Evolutionary conservation across 164 flowering plant genomes (phyloP).

Genomic region (Cinnamomum micranthum): DNA sequence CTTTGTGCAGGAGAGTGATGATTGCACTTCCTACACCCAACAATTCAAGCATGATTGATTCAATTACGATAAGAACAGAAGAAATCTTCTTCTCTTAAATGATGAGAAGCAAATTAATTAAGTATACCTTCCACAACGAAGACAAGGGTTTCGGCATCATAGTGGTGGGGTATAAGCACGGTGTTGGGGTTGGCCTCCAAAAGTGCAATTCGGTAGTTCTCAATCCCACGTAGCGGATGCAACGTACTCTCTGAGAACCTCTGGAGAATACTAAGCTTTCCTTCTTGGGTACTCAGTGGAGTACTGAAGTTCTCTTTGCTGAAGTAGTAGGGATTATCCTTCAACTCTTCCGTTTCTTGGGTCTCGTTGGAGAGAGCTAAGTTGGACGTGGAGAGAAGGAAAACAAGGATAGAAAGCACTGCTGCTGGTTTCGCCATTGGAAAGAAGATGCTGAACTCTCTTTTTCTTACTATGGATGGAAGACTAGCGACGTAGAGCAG

Average conservation of each 20-base stretch:
- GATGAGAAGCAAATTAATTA: too few species aligned
- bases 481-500: too few species aligned
- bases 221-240: slow-evolving; percentile 4
- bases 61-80: not conserved
- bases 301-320: not conserved
- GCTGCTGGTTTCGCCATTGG: not conserved
- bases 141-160: slow-evolving; percentile 10
- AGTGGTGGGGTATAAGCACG: slow-evolving; percentile 9
- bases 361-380: not conserved
- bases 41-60: not conserved
- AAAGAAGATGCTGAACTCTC: not conserved
- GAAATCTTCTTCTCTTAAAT: too few species aligned
- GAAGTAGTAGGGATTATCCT: slow-evolving; percentile 5
- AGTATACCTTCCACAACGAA: slow-evolving; percentile 5
- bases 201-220: slow-evolving; percentile 7
- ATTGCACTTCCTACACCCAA: slow-evolving; percentile 15
- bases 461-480: not conserved
- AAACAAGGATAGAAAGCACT: not conserved
- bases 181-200: slow-evolving; percentile 10
- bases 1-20: slow-evolving; percentile 3
- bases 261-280: not conserved
- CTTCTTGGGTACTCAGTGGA: slow-evolving; percentile 7
- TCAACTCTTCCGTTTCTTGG: not conserved
- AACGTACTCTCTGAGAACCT: slow-evolving; percentile 5
- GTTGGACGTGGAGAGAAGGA: slow-evolving; percentile 1